These are phyloP conservation scores for Phlegmacium glaucopus DNA, from an alignment of 768 basidiomycete genomes.

Conservation along the genomic window DNA sequence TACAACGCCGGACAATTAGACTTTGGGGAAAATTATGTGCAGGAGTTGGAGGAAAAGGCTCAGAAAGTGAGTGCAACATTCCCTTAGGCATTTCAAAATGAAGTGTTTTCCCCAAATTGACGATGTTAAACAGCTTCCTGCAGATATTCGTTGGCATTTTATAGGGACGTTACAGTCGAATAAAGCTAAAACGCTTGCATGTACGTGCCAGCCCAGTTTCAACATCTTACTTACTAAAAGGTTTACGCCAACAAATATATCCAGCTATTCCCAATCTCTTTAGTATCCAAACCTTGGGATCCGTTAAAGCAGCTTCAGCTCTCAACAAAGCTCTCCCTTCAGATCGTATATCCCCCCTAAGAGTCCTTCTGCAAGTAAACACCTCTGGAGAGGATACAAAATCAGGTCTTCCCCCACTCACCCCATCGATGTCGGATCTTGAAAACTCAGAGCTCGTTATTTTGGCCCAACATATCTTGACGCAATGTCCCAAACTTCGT, in stretches of 20 bases:
- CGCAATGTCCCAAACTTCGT: slow-evolving; percentile 67
- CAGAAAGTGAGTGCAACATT: slow-evolving; percentile 43
- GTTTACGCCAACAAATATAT: not conserved
- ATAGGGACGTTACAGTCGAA: slow-evolving; percentile 93
- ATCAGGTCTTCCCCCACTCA: slow-evolving; percentile 74
- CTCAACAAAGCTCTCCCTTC: slow-evolving; percentile 69
- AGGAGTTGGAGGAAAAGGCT: slow-evolving; percentile 89
- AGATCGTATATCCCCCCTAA: slow-evolving; percentile 58
- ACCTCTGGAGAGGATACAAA: slow-evolving; percentile 92
- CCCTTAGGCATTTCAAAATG: not conserved
- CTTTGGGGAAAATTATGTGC: slow-evolving; percentile 98
- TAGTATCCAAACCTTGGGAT: slow-evolving; percentile 83
- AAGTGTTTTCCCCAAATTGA: not conserved
- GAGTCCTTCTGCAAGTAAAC: slow-evolving; percentile 90
- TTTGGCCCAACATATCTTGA: slow-evolving; percentile 70
- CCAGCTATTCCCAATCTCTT: slow-evolving; percentile 86
- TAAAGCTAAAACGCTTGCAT: slow-evolving; percentile 85
- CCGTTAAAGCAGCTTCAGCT: slow-evolving; percentile 73
- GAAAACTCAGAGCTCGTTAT: slow-evolving; percentile 50
- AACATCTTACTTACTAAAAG: not conserved
- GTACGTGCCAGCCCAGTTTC: slow-evolving; percentile 38
- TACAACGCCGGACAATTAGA: slow-evolving; percentile 80
- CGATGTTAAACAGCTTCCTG: slow-evolving; percentile 59
- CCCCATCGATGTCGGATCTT: slow-evolving; percentile 23
- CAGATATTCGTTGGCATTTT: slow-evolving; percentile 93